Evolutionary conservation across 2,329 filamentous ascomycete genomes (phyloP).

Genomic region (Paraphoma chrysanthemicola): DNA sequence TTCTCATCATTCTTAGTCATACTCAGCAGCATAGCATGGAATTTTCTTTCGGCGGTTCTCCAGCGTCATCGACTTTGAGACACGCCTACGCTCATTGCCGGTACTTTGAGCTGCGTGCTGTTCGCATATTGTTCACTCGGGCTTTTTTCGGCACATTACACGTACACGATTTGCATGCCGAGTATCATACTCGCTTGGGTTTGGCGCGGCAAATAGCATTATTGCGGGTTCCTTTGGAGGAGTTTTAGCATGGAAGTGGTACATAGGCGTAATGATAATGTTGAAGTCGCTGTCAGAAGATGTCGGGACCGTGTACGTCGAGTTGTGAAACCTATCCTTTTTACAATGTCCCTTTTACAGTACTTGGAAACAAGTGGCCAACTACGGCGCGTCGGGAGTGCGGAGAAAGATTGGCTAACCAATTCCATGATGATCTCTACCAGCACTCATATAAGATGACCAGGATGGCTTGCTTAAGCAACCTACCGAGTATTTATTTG

Average conservation of each 20-base stretch:
- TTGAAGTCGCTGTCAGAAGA: neutral
- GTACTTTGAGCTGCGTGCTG: conserved; percentile 16
- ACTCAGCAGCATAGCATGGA: conserved; percentile 14
- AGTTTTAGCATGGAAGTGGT: neutral
- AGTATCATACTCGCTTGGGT: neutral
- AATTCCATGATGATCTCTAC: neutral
- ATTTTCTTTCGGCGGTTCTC: conserved; percentile 1
- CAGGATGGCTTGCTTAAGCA: too few relatives aligned
- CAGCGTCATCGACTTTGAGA: conserved; percentile 9
- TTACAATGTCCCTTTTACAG: too few relatives aligned
- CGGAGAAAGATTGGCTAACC: neutral
- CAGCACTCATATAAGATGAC: too few relatives aligned
- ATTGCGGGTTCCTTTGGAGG: neutral
- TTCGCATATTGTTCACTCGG: conserved; percentile 5
- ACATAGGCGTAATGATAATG: conserved; percentile 10
- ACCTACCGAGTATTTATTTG: too few relatives aligned
- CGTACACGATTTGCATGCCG: conserved; percentile 16
- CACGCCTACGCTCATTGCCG: conserved; percentile 13
- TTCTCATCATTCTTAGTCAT: conserved; percentile 9
- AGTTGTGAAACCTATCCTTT: too few relatives aligned
- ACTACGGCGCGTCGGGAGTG: neutral
- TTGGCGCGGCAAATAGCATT: neutral
- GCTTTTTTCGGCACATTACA: neutral
- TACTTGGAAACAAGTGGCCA: too few relatives aligned
- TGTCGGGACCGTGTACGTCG: neutral